Evolutionary conservation across 1,284 basidiomycete genomes (phyloP).

Genomic region (Boletus calvinii): DNA sequence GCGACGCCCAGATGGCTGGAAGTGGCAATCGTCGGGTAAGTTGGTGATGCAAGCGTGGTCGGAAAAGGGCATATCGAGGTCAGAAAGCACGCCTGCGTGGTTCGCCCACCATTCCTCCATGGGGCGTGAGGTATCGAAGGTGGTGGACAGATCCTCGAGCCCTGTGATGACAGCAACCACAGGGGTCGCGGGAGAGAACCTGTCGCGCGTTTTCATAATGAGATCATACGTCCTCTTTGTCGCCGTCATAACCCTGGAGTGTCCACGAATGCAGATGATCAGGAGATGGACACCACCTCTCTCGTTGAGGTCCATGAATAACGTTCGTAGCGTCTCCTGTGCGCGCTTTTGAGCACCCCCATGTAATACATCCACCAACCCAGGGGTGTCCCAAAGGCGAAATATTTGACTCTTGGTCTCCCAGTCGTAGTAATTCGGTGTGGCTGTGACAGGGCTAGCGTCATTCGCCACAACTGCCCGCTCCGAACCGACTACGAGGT

Average conservation of each 20-base stretch:
- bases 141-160: constrained; percentile 26
- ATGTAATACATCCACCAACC: constrained; percentile 20
- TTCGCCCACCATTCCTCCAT: constrained; percentile 36
- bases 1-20: constrained; percentile 21
- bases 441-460: constrained; percentile 23
- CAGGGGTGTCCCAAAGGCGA: constrained; percentile 29
- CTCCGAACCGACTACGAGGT: constrained; percentile 26
- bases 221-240: constrained; percentile 25
- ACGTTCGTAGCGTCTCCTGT: constrained; percentile 18
- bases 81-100: constrained; percentile 17
- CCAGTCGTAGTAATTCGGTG: constrained; percentile 18
- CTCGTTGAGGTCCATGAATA: constrained; percentile 26
- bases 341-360: constrained; percentile 20
- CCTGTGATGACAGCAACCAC: constrained; percentile 33
- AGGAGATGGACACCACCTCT: constrained; percentile 31
- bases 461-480: constrained; percentile 22
- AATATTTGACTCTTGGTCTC: constrained; percentile 13
- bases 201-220: constrained; percentile 22
- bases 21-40: constrained; percentile 27
- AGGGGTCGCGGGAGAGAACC: constrained; percentile 23
- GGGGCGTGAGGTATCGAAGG: constrained; percentile 7
- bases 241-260: constrained; percentile 18
- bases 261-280: constrained; percentile 29
- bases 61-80: constrained; percentile 23
- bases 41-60: constrained; percentile 24